Evolutionary conservation across 179 eudicot species (phyloP), one percentile per base, ranked within the genome.

Genomic region (Patellifolia procumbens): DNA sequence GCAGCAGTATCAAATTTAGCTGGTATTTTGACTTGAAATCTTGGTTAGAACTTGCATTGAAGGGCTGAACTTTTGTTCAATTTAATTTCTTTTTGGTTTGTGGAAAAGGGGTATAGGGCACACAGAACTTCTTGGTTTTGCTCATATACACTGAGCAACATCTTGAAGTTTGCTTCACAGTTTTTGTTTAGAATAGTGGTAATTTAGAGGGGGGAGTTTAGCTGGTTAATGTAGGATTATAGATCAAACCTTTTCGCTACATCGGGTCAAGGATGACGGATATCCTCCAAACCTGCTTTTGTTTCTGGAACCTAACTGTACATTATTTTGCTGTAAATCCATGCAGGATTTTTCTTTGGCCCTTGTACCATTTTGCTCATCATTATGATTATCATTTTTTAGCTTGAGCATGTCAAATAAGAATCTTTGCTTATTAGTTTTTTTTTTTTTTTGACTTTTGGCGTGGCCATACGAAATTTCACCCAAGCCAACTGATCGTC

Each of bases 141-240:
- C 24, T 29, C 37, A 31, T 48, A 49, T 42, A 13, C 34, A 67
- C n/a, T 67, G 60, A 70, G 58, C 73, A 49, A 29, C 49, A 19
- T 43, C 73, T 29, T 70, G 42, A 70, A 70, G 73, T 70, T 42
- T 69, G 59, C 42, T 70, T 70, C 28, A 51, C n/a, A 70, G 43
- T 70, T 70, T 49, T 70, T 29, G 28, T 29, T 46, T 19, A 49
- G 55, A 48, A 51, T 31, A 68, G 42, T 48, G 73, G 59, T 70
- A 26, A 48, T 24, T 43, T 68, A 69, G 58, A 17, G 73, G 24
- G 73, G 73, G 42, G 31, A 10, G 19, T 63, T 13, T 48, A 29
- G 42, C 49, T 69, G 73, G 24, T 69, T 48, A 48, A 70, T 70
- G 58, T 70, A 70, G 73, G 49, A 70, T 11, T 31, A 49, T 7